Percentiles rank a stretch among this genome's conserved stretches.
phyloP scores from a whole-genome alignment of 2,329 filamentous ascomycete genomes.

The Fusarium mangiferae region DNA sequence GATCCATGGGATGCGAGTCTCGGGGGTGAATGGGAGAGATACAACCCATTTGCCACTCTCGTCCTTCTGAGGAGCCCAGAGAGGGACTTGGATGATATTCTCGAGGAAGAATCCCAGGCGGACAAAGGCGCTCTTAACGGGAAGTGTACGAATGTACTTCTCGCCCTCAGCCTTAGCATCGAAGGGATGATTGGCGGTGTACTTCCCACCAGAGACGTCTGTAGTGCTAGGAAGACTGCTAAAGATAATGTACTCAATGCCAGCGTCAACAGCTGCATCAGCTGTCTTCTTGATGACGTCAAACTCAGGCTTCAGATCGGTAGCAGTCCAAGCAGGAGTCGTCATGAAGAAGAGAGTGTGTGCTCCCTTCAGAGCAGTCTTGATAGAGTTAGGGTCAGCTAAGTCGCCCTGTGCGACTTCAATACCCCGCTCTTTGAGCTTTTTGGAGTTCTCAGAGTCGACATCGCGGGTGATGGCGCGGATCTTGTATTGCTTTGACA shows the following conservation, averaged over 20 bases:
- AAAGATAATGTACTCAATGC: constrained; percentile 53
- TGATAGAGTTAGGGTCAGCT: constrained; percentile 51
- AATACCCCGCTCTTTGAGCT: constrained; percentile 42
- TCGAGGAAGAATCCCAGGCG: constrained; percentile 56
- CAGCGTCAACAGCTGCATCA: constrained; percentile 51
- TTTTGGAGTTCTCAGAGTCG: constrained; percentile 46
- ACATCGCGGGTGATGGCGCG: constrained; percentile 62
- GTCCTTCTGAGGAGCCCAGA: constrained; percentile 45
- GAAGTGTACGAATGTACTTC: constrained; percentile 60
- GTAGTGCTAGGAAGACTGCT: constrained; percentile 51
- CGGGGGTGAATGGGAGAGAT: constrained; percentile 29
- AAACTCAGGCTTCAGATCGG: constrained; percentile 47
- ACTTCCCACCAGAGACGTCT: constrained; percentile 50
- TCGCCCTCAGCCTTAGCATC: constrained; percentile 64
- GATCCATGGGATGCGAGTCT: constrained; percentile 54
- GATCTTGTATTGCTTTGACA: constrained; percentile 59
- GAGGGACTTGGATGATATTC: constrained; percentile 46
- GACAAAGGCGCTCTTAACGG: constrained; percentile 56
- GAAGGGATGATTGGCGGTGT: constrained; percentile 54
- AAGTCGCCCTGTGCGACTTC: constrained; percentile 55
- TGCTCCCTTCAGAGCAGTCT: constrained; percentile 53
- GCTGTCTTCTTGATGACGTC: constrained; percentile 54
- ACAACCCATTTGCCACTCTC: constrained; percentile 46
- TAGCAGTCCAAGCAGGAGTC: constrained; percentile 51
- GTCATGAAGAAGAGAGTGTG: constrained; percentile 63